Conservation (phyloP, 768 basidiomycete species). For the Boletus huronensis region DNA sequence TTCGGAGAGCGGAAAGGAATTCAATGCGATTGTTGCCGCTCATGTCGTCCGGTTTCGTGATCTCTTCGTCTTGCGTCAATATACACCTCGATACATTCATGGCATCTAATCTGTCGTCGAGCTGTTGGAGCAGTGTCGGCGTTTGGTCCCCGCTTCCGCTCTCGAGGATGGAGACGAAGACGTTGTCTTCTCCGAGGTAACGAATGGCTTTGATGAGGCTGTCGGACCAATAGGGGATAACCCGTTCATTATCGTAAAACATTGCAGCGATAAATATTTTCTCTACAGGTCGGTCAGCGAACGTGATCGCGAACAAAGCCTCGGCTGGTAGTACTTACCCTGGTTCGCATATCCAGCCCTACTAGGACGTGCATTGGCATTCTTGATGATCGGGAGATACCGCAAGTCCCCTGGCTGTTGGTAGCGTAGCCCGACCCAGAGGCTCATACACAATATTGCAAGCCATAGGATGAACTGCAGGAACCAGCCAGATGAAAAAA, state of each 20-base stretch:
- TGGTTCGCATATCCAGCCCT: constrained; percentile 14
- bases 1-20: constrained; percentile 32
- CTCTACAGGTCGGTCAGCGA: constrained; percentile 1
- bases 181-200: constrained; percentile 40
- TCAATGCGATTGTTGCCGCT: background rate
- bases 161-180: constrained; percentile 42
- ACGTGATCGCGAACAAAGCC: too few species aligned
- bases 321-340: constrained; percentile 1
- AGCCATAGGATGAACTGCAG: constrained; percentile 8
- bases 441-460: background rate
- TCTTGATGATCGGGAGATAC: constrained; percentile 13
- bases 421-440: constrained; percentile 5
- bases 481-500: background rate
- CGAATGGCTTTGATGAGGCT: constrained; percentile 34
- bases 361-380: constrained; percentile 10
- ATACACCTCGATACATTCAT: constrained; percentile 18
- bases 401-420: constrained; percentile 7
- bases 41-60: constrained; percentile 12
- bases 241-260: constrained; percentile 37
- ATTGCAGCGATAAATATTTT: constrained; percentile 30
- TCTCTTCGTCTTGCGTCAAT: constrained; percentile 8
- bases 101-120: constrained; percentile 6
- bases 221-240: constrained; percentile 40
- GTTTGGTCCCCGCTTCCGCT: constrained; percentile 28
- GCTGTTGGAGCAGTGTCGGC: constrained; percentile 8